Evolutionary conservation across 345 rosid species (phyloP), one percentile per base, ranked within the genome.

Genomic region (Anastatica hierochuntica): DNA sequence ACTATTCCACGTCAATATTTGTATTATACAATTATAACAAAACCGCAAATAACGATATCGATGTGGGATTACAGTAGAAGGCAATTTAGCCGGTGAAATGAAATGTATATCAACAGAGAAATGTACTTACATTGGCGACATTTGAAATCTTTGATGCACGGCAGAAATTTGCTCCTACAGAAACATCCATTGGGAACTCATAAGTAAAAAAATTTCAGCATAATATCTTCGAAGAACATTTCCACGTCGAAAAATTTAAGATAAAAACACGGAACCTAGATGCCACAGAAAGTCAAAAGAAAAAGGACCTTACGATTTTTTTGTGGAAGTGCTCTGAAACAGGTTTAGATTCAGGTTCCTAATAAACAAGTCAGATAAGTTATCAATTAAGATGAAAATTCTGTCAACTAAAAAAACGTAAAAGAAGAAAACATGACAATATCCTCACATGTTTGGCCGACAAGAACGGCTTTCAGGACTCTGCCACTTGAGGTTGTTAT

Each of bases 291-390:
- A 33, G 43, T 37, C 26, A 17, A 53, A 46, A 53, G 62, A 59
- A 57, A 64, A 51, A 33, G 50, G 63, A n/a, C n/a, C 85, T 66
- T 76, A 86, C 95, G 64, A 51, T 38, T 56, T 64, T 37, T 60
- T 40, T 6, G 27, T 65, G 0, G 74, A 62, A 49, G 83, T 72
- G 65, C 82, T 79, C 49, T 65, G 69, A 50, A 74, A 86, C 59
- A 83, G 60, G 74, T 86, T 86, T 53, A 84, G 64, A 72, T 79
- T 72, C 51, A 77, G 66, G 60, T 72, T 74, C 81, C 83, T 79
- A 49, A 49, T 3, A 40, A 63, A 43, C 9, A 23, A 29, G 3
- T n/a, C 1, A 3, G 45, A 29, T 51, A 8, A 38, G 31, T 30
- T 8, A 20, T 49, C 34, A 63, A 21, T 61, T 48, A 47, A 58